Percentiles rank a stretch among this genome's conserved stretches.
phyloP scores from a whole-genome alignment of 2,329 filamentous ascomycete genomes.

The Epichloe festucae region DNA sequence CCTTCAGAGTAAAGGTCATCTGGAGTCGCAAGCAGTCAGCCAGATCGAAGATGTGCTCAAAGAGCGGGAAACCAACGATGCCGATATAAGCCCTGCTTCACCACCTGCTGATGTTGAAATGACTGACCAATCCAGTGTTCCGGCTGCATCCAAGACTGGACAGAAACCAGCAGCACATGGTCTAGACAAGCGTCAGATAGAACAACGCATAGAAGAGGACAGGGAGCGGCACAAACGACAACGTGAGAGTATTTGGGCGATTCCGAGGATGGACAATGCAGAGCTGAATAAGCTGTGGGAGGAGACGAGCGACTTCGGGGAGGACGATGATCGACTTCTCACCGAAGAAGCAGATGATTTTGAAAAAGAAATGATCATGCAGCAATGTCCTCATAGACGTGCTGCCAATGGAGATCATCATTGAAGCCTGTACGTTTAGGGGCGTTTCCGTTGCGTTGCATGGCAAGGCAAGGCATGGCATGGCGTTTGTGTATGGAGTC shows the following conservation, averaged over 20 bases:
- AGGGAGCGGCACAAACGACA: slow-evolving; percentile 85
- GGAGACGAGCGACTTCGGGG: slow-evolving; percentile 72
- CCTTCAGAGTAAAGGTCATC: slow-evolving; percentile 56
- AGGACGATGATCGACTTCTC: slow-evolving; percentile 70
- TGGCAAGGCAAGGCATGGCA: slow-evolving; percentile 18
- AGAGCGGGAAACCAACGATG: slow-evolving; percentile 56
- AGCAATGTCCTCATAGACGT: slow-evolving; percentile 26
- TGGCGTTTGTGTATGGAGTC: slow-evolving; percentile 9
- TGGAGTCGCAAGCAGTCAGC: slow-evolving; percentile 59
- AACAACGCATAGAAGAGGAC: slow-evolving; percentile 95
- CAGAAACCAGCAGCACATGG: slow-evolving; percentile 23
- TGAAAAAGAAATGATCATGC: slow-evolving; percentile 26
- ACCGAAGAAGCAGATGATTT: slow-evolving; percentile 56
- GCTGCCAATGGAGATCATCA: slow-evolving; percentile 18
- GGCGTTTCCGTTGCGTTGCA: background rate
- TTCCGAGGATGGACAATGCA: slow-evolving; percentile 45
- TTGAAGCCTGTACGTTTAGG: slow-evolving; percentile 6
- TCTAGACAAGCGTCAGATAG: slow-evolving; percentile 77
- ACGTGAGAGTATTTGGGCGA: slow-evolving; percentile 87
- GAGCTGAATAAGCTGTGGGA: slow-evolving; percentile 80
- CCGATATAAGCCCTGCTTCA: slow-evolving; percentile 40
- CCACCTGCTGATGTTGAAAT: slow-evolving; percentile 32
- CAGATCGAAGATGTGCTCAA: slow-evolving; percentile 78
- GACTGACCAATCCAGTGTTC: slow-evolving; percentile 27
- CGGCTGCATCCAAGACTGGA: slow-evolving; percentile 24